These are phyloP conservation scores for Voacanga thouarsii DNA, from an alignment of 257 asterid genomes.

Conservation along the genomic window DNA sequence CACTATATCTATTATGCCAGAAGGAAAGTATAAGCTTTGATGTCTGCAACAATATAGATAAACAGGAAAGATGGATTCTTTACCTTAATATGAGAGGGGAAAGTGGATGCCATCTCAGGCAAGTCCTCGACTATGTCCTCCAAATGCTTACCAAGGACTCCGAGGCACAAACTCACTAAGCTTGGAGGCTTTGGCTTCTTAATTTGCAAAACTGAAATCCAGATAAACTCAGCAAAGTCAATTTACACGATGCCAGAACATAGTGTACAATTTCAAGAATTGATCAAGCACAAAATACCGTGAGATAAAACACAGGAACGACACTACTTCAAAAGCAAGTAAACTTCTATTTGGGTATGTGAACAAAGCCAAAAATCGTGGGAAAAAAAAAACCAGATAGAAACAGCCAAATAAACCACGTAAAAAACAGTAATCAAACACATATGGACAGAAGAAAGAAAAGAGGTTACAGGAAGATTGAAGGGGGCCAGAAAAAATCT, in stretches of 20 bases:
- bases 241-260: slow-evolving; percentile 11
- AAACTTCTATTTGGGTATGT: neutral
- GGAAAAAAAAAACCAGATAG: neutral
- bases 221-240: slow-evolving; percentile 12
- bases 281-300: neutral
- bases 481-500: slow-evolving; percentile 18
- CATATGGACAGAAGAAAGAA: neutral
- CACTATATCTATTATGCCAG: neutral
- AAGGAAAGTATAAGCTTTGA: neutral
- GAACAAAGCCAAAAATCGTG: neutral
- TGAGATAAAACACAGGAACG: neutral
- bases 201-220: slow-evolving; percentile 39
- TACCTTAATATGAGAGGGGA: slow-evolving; percentile 80
- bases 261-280: neutral
- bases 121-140: slow-evolving; percentile 81
- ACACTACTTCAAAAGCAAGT: neutral
- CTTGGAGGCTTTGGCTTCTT: slow-evolving; percentile 59
- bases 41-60: neutral
- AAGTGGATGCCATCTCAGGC: slow-evolving; percentile 50
- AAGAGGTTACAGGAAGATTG: slow-evolving; percentile 38
- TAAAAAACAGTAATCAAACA: neutral
- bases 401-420: neutral
- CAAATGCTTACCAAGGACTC: slow-evolving; percentile 73
- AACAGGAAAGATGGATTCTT: neutral
- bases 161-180: slow-evolving; percentile 79